Evolutionary conservation across 805 yeast genomes (phyloP).

Genomic region (Candida sanyiensis): DNA sequence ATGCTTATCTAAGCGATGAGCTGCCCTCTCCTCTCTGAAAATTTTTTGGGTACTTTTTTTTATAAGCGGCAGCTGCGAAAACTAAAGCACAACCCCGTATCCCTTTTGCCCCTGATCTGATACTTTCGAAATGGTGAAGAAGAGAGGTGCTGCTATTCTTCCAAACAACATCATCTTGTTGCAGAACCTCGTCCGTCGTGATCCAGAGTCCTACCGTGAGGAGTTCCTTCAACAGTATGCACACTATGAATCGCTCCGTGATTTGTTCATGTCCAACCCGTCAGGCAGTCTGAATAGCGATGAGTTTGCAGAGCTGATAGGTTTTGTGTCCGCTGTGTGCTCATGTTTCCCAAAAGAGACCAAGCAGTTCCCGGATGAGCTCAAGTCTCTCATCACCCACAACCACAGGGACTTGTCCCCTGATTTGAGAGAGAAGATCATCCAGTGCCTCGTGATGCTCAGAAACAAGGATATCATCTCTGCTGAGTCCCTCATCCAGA

Average conservation of each 20-base stretch:
- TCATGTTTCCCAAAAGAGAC: slow-evolving; percentile 88
- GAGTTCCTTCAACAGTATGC: slow-evolving; percentile 90
- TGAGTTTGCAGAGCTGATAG: slow-evolving; percentile 70
- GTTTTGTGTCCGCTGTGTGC: slow-evolving; percentile 90
- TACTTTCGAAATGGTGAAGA: slow-evolving; percentile 60
- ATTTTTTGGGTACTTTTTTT: slow-evolving; percentile 2
- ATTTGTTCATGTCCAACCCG: slow-evolving; percentile 69
- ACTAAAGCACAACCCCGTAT: neutral
- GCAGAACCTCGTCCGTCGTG: slow-evolving; percentile 89
- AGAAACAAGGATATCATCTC: slow-evolving; percentile 77
- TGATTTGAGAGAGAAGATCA: slow-evolving; percentile 86
- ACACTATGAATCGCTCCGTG: slow-evolving; percentile 87
- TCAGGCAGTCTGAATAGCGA: slow-evolving; percentile 43
- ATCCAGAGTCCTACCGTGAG: slow-evolving; percentile 89
- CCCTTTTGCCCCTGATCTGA: neutral
- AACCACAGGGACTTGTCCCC: slow-evolving; percentile 79
- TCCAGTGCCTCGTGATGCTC: slow-evolving; percentile 83
- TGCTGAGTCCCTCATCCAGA: slow-evolving; percentile 77
- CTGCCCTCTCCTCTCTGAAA: slow-evolving; percentile 2
- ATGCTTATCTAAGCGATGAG: slow-evolving; percentile 21
- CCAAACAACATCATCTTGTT: slow-evolving; percentile 88
- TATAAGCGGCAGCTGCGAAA: too few relatives aligned
- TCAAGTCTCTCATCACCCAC: slow-evolving; percentile 58
- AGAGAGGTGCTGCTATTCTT: slow-evolving; percentile 85
- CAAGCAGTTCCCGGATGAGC: slow-evolving; percentile 73